These are phyloP conservation scores for Penicillium roqueforti DNA, from an alignment of 495 filamentous ascomycete species.

Conservation along the genomic window DNA sequence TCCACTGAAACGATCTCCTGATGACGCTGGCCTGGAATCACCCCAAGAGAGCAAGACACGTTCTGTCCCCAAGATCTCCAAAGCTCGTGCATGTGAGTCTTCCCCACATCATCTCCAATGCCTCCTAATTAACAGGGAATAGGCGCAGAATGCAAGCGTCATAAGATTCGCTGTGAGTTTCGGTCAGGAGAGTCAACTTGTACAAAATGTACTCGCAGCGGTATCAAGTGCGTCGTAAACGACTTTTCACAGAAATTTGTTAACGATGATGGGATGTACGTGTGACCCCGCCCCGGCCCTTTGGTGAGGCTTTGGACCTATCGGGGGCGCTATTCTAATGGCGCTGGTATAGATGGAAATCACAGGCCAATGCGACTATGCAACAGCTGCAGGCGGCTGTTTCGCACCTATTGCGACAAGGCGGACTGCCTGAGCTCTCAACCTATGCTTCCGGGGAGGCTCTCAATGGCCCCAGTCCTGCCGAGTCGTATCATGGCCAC, in stretches of 20 bases:
- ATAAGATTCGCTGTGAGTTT: constrained; percentile 48
- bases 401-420: constrained; percentile 40
- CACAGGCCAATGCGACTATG: constrained; percentile 38
- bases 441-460: constrained; percentile 32
- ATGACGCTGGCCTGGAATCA: constrained; percentile 37
- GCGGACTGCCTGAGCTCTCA: constrained; percentile 39
- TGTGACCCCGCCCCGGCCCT: constrained; percentile 4
- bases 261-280: constrained; percentile 45
- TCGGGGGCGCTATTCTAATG: constrained; percentile 9
- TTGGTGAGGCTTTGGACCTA: not conserved
- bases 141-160: constrained; percentile 48
- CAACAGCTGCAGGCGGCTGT: constrained; percentile 44
- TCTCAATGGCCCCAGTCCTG: constrained; percentile 31
- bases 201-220: constrained; percentile 44
- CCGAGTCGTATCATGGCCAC: constrained; percentile 27
- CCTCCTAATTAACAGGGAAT: not conserved
- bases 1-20: constrained; percentile 42
- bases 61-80: constrained; percentile 38
- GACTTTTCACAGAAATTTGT: constrained; percentile 50
- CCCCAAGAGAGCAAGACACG: constrained; percentile 24
- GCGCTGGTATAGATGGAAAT: constrained; percentile 37
- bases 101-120: constrained; percentile 13
- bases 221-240: constrained; percentile 47
- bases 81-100: constrained; percentile 45
- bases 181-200: constrained; percentile 40